phyloP scores from a whole-genome alignment of 805 yeast species.

The Candida oleophila region DNA sequence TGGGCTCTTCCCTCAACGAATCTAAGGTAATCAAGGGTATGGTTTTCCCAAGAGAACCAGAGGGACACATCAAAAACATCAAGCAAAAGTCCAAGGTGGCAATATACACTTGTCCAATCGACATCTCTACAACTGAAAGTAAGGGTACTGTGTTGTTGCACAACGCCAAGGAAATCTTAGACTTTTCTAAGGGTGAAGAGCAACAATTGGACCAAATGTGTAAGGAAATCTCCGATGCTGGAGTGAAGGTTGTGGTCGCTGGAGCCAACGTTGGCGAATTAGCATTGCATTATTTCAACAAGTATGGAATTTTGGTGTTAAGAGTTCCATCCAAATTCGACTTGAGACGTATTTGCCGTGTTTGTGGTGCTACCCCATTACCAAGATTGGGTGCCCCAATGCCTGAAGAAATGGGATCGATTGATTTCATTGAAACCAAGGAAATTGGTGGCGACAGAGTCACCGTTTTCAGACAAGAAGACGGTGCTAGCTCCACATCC shows the following conservation, averaged over 20 bases:
- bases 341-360: conserved; percentile 88
- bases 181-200: conserved; percentile 95
- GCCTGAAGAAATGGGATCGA: conserved; percentile 88
- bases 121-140: conserved; percentile 94
- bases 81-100: conserved; percentile 74
- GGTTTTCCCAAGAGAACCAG: conserved; percentile 99
- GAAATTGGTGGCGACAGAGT: conserved; percentile 99
- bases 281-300: conserved; percentile 88
- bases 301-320: conserved; percentile 79
- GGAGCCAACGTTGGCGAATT: conserved; percentile 92
- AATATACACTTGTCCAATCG: conserved; percentile 90
- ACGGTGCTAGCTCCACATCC: conserved; percentile 46
- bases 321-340: conserved; percentile 94
- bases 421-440: conserved; percentile 84
- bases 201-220: conserved; percentile 84
- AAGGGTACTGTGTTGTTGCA: conserved; percentile 96
- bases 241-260: conserved; percentile 87
- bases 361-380: conserved; percentile 95
- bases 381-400: conserved; percentile 93
- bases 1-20: conserved; percentile 79
- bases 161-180: conserved; percentile 95
- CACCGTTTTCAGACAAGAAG: conserved; percentile 83
- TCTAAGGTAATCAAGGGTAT: conserved; percentile 90
- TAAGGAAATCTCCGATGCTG: conserved; percentile 78
- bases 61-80: conserved; percentile 75